Percentiles rank a stretch among this genome's conserved stretches.
Conservation (phyloP, 2,329 filamentous ascomycete genomes). For the Plenodomus biglobosus region DNA sequence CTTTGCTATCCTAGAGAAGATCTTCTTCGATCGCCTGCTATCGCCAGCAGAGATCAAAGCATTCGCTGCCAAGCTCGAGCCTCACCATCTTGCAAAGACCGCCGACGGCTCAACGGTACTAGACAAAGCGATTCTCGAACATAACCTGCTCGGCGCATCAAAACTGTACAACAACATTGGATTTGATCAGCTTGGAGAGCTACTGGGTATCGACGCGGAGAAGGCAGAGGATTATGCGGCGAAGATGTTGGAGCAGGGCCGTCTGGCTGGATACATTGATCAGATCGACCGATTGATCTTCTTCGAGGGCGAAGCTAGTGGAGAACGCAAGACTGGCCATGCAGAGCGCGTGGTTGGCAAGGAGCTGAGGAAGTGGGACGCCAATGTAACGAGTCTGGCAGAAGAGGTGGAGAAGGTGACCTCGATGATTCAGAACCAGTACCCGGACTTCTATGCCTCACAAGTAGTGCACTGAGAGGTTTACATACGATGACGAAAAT, state of each 20-base stretch:
- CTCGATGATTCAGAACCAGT: constrained; percentile 75
- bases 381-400: constrained; percentile 79
- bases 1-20: constrained; percentile 91
- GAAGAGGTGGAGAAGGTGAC: constrained; percentile 89
- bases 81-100: constrained; percentile 88
- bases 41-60: constrained; percentile 78
- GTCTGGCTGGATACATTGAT: constrained; percentile 85
- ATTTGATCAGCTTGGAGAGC: constrained; percentile 68
- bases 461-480: constrained; percentile 41
- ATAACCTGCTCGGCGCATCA: constrained; percentile 88
- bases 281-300: constrained; percentile 87
- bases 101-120: constrained; percentile 91
- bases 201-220: constrained; percentile 76
- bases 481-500: neutral
- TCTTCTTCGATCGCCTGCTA: constrained; percentile 88
- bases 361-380: constrained; percentile 84
- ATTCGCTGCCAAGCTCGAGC: constrained; percentile 77
- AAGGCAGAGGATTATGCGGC: constrained; percentile 90
- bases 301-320: constrained; percentile 78
- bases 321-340: constrained; percentile 66
- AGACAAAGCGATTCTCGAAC: constrained; percentile 90
- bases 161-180: constrained; percentile 55
- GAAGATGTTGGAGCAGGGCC: constrained; percentile 92
- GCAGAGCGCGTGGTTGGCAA: constrained; percentile 62
- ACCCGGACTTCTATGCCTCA: constrained; percentile 61